Base-by-base conservation (phyloP, 2,329 filamentous ascomycete genomes). In the Colletotrichum eleusines region DNA sequence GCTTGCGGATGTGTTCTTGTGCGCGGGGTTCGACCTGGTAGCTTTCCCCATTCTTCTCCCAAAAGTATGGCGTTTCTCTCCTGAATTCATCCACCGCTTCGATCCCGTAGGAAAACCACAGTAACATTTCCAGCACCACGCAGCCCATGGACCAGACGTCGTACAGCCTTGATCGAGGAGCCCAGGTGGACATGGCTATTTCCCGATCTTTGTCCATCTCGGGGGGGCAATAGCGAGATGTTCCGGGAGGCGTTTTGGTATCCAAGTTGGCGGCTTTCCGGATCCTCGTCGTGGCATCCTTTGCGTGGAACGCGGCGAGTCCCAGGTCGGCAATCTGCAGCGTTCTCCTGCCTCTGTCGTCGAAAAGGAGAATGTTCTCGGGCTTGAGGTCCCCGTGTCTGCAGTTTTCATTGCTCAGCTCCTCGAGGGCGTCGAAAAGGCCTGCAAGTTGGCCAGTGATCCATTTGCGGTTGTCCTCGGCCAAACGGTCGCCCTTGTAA, bases 91-190 rank as follows among this genome's bases (percentile, higher is more conserved):
- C 18, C 35, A 69, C 23, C 4, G 5, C 5, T 0, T 46, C 18
- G 6, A 31, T 31, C 3, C 75, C 76, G 3, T 75, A 72, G 0
- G 77, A 54, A 0, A 79, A 42, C 78, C 78, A 80, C 7, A 79
- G 73, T 0, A 75, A 26, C 0, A 76, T 73, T 54, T 80, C 77
- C 4, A 80, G 64, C 0, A 75, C 69, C 3, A 80, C 73, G n/a
- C 76, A 79, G 0, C 77, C 78, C 64, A 80, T 73, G 0, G 77
- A 78, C 78, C 78, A 80, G 8, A 76, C 72, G 4, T 80, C 77
- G 16, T 76, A 80, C 0, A 65, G 65, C 0, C 77, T 69, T 3
- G 78, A 78, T 12, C 71, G 60, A 6, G 72, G 48, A 18, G 31
- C 23, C 20, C 20, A 23, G 2, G 5, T 20, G 5, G 16, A 18